A percentile compares a stretch with the other conserved stretches of the same genome.
Evolutionary conservation across 345 rosid species (phyloP).

Genomic region (Eucalyptus leucophloia): DNA sequence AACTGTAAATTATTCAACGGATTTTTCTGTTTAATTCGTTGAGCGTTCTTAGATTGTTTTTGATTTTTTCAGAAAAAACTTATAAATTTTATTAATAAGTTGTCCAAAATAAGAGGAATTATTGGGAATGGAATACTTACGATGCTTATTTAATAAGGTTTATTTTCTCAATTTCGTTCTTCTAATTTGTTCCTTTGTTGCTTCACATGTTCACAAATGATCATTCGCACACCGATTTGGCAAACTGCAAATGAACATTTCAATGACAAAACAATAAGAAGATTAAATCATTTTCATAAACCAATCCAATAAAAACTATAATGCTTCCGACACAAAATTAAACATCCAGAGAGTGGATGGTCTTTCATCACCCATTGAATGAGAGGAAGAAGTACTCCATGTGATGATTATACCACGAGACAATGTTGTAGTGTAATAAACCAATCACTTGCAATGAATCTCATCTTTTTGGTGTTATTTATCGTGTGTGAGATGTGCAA

Average conservation of each 20-base stretch:
- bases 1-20: not conserved
- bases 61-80: not conserved
- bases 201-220: not conserved
- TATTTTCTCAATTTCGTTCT: not conserved
- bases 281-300: not conserved
- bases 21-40: not conserved
- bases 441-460: not conserved
- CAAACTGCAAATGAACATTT: not conserved
- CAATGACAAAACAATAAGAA: not conserved
- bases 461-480: not conserved
- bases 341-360: not conserved
- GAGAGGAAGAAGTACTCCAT: not conserved
- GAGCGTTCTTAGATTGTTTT: not conserved
- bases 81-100: not conserved
- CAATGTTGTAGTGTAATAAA: not conserved
- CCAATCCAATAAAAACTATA: not conserved
- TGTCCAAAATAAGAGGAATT: not conserved
- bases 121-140: not conserved
- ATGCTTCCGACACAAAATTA: not conserved
- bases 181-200: not conserved
- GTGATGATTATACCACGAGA: accelerated
- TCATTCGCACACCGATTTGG: not conserved
- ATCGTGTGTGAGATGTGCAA: accelerated
- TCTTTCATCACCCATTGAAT: not conserved
- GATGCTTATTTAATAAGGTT: not conserved